Base-by-base conservation (phyloP, 345 rosid species). In the Moringa oleifera region DNA sequence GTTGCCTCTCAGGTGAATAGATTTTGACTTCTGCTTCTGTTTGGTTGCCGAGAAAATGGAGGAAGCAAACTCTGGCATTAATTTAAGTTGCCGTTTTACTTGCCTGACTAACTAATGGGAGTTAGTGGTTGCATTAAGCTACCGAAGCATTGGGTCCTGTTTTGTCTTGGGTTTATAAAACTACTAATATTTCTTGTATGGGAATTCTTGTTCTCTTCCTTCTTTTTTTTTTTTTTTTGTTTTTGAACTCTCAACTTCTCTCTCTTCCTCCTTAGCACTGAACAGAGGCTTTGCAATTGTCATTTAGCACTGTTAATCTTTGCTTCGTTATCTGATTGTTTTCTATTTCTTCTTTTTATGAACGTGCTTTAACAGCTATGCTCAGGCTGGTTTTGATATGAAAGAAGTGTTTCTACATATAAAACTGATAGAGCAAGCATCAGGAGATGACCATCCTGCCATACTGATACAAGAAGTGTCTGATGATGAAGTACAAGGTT, bases 381-480 rank as follows among this genome's bases (percentile, higher is more conserved):
- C 91, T 22, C 90, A 93, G 63, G 94, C 94, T 60, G 98, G 81
- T 59, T 93, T 93, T 64, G 97, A 86, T 62, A 90, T 90, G 96
- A 88, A 90, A 71, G 97, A 93, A 59, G 94, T 90, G 52, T 93
- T 93, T 81, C 73, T 90, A 21, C 98, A 93, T 68, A 82, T 90
- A 18, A 93, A 90, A 75, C 75, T 90, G 87, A 90, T 90, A 66
- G 98, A 90, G 82, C 94, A 93, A 82, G 91, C 97, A 61, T 82
- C 85, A 1, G 89, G 81, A 41, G 94, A 85, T 46, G 96, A 85
- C 37, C 81, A 71, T 33, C 98, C 96, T 13, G 91, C 87, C 23
- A 71, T 83, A 62, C 66, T 86, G 83, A 80, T 88, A 57, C 96
- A 93, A 68, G 86, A 93, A 65, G 80, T 76, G 41, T 74, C 85